Base-by-base conservation (phyloP, 1,139 yeast genomes). In the Zygosaccharomyces sapae region DNA sequence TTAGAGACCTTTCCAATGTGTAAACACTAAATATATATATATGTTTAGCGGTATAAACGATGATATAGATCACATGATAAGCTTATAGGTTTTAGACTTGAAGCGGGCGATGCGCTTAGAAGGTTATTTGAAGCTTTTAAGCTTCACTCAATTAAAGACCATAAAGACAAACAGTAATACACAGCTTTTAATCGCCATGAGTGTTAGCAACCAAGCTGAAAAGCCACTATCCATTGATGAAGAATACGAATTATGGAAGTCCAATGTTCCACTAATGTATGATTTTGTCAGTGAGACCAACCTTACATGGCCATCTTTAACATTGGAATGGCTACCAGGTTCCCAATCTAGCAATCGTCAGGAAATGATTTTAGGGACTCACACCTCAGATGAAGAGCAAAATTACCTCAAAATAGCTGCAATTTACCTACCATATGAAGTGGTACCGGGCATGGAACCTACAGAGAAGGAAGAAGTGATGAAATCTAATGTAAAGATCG, bases 201-300 rank as follows among this genome's bases (percentile, higher is more conserved):
- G 24, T 22, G 27, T 16, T n/a, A 40, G 13, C 5, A 20, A 19
- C 22, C 46, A 44, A n/a, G 41, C 39, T n/a, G 54, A 56, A 6
- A 54, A 54, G 42, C 52, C 55, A 7, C 43, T 55, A 3, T 43
- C 71, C 1, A 49, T 66, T 5, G 68, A 83, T 48, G 88, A 83
- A 54, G 92, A 85, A 61, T 85, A 85, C 61, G 80, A 82, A 53
- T 65, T 84, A 54, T 86, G 95, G 95, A 74, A 87, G 53, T 80
- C 84, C 60, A 85, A 84, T 61, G 84, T 89, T 53, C 81, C 87
- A 10, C 79, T 75, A 57, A 82, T 85, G 88, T 86, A 86, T 57
- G 88, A 84, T 61, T 84, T 83, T 63, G 86, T 85, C 29, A 80
- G 85, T 48, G 92, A 85, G 59, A 83, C 90, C 0, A 86, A 86